Base-by-base conservation (phyloP, 2,329 filamentous ascomycete genomes). In the Cladosporium sp. region DNA sequence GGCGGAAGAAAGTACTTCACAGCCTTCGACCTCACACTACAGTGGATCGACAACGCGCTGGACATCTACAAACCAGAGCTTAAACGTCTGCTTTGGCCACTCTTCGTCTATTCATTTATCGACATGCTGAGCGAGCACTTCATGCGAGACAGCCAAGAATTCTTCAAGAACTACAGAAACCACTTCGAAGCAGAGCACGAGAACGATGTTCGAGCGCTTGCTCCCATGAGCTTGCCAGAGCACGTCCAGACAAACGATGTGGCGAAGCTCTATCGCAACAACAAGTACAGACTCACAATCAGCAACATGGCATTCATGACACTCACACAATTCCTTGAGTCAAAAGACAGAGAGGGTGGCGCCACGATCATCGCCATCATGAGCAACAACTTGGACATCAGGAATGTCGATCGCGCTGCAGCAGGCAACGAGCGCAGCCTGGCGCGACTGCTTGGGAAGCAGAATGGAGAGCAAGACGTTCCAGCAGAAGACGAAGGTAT, bases 31-130 rank as follows among this genome's bases (percentile, higher is more conserved):
- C 51, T 62, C 9, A 55, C 62, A 13, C 51, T 59, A 24, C 58
- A 82, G 57, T 99, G 91, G 86, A 85, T 96, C 41, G 90, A 96
- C 58, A 90, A 92, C 59, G 91, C 89, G 53, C 77, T 99, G 19
- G 92, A 97, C 57, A 80, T 97, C 22, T 97, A 97, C 79, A 96
- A 96, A 76, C 88, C 92, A 39, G 93, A 99, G 71, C 77, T 99
- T 3, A 80, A 83, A 52, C 90, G 95, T 58, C 76, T 97, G 3
- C 73, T 96, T 13, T 99, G 93, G 90, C 93, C 93, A 0, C 74
- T 95, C 1, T 97, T 96, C 63, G 88, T 97, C 44, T 95, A 99
- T 69, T 93, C 89, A 0, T 96, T 88, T 64, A 75, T 99, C 20
- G 84, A 89, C 51, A 80, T 97, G 50, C 80, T 95, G 22, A 77